A percentile compares a stretch with the other conserved stretches of the same genome.
phyloP scores from a whole-genome alignment of 2,329 filamentous ascomycete species.

The Colletotrichum coccodes region DNA sequence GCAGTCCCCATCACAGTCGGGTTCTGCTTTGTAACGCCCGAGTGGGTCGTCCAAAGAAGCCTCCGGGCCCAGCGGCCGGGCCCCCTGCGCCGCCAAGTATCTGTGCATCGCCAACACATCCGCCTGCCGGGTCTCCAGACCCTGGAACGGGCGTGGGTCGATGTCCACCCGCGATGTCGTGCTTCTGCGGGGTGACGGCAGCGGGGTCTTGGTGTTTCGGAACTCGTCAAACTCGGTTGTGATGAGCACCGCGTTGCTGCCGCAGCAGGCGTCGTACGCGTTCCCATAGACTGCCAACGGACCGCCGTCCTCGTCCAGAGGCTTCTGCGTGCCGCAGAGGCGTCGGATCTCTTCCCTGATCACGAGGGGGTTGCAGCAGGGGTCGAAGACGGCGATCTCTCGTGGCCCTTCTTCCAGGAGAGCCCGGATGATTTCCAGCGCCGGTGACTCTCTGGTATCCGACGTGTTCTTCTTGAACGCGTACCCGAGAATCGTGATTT shows the following conservation, averaged over 20 bases:
- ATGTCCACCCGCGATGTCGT: constrained; percentile 42
- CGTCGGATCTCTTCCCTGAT: constrained; percentile 60
- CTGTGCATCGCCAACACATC: constrained; percentile 60
- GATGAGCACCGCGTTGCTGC: constrained; percentile 61
- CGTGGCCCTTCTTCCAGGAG: constrained; percentile 73
- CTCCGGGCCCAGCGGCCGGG: constrained; percentile 33
- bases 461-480: constrained; percentile 84
- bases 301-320: constrained; percentile 49
- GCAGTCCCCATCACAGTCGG: constrained; percentile 55
- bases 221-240: constrained; percentile 68
- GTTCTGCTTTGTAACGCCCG: constrained; percentile 54
- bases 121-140: constrained; percentile 48
- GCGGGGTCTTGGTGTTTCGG: constrained; percentile 46
- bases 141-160: constrained; percentile 58
- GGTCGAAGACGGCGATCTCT: constrained; percentile 76
- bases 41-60: constrained; percentile 52
- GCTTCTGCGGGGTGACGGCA: constrained; percentile 34
- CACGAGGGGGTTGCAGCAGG: constrained; percentile 64
- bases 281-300: constrained; percentile 59
- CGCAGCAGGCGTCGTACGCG: constrained; percentile 58
- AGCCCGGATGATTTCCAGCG: constrained; percentile 73
- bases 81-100: constrained; percentile 46
- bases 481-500: constrained; percentile 77
- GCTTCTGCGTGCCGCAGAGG: constrained; percentile 47
- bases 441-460: constrained; percentile 77